Percentiles rank a stretch among this genome's conserved stretches.
phyloP scores from a whole-genome alignment of 768 basidiomycete genomes.

The Auricularia heimuer region DNA sequence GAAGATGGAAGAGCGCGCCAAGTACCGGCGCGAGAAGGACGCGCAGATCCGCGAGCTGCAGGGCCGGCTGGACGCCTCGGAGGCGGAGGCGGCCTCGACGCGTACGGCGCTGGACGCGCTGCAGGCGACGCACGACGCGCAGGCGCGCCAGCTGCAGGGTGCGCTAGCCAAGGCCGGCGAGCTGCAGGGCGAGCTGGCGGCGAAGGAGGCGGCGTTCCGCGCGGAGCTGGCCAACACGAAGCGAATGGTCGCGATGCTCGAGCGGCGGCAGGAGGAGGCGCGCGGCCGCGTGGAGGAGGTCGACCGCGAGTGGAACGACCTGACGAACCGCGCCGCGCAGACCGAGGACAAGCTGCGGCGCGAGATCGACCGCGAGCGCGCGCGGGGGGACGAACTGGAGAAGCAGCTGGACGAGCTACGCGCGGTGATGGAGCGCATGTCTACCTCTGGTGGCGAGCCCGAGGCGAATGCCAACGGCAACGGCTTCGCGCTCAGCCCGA shows the following conservation, averaged over 20 bases:
- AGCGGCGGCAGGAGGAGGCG: constrained; percentile 77
- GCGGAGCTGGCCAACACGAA: constrained; percentile 65
- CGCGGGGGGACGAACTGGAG: constrained; percentile 60
- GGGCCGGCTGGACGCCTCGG: constrained; percentile 61
- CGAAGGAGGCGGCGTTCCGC: constrained; percentile 75
- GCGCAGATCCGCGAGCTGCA: constrained; percentile 69
- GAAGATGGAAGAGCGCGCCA: constrained; percentile 76
- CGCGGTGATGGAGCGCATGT: constrained; percentile 59
- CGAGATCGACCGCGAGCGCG: constrained; percentile 63
- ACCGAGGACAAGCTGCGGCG: constrained; percentile 58
- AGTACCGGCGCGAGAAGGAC: constrained; percentile 72
- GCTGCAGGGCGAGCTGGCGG: constrained; percentile 67
- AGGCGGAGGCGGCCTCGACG: constrained; percentile 54
- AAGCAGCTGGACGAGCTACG: constrained; percentile 63
- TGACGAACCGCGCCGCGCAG: constrained; percentile 58
- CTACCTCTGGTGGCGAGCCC: constrained; percentile 25
- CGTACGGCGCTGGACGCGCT: constrained; percentile 63
- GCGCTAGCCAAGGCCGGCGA: constrained; percentile 66
- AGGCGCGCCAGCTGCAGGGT: constrained; percentile 68
- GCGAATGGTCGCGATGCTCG: constrained; percentile 73
- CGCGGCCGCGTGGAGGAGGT: constrained; percentile 74
- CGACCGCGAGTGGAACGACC: constrained; percentile 71
- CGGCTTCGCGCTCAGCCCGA: constrained; percentile 71
- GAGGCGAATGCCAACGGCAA: constrained; percentile 19
- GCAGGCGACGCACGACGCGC: constrained; percentile 59